Percentiles rank a stretch among this genome's conserved stretches.
phyloP scores from a whole-genome alignment of 1,284 basidiomycete species.

The Ustilago loliicola region DNA sequence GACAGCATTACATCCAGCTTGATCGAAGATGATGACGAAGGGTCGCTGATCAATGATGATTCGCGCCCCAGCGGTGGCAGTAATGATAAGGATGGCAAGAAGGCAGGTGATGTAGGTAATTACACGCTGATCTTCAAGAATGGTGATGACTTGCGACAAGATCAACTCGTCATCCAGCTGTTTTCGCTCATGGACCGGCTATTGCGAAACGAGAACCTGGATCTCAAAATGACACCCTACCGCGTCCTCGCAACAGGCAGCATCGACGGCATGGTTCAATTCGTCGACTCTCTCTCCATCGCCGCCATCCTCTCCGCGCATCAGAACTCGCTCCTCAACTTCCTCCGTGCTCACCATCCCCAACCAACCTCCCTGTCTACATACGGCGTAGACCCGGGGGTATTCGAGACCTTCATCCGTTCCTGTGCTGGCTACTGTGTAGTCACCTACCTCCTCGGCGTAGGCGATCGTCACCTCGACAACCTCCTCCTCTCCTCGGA shows the following conservation, averaged over 20 bases:
- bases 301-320: slow-evolving; percentile 84
- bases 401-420: slow-evolving; percentile 95
- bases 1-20: slow-evolving; percentile 47
- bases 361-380: slow-evolving; percentile 93
- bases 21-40: slow-evolving; percentile 25
- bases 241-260: slow-evolving; percentile 93
- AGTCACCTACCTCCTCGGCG: slow-evolving; percentile 94
- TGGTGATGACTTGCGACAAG: slow-evolving; percentile 97
- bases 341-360: slow-evolving; percentile 85
- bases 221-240: slow-evolving; percentile 91
- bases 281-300: slow-evolving; percentile 93
- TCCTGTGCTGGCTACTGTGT: slow-evolving; percentile 99
- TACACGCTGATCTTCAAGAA: slow-evolving; percentile 99
- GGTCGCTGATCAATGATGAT: slow-evolving; percentile 17
- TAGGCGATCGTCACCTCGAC: slow-evolving; percentile 96
- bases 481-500: slow-evolving; percentile 93
- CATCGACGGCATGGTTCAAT: slow-evolving; percentile 95
- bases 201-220: slow-evolving; percentile 92
- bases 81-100: slow-evolving; percentile 31
- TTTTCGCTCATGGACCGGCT: slow-evolving; percentile 97
- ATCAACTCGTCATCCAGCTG: slow-evolving; percentile 95
- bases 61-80: background rate
- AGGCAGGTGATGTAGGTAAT: slow-evolving; percentile 11
- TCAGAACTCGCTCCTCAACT: slow-evolving; percentile 86
- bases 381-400: slow-evolving; percentile 88